Percentiles rank a stretch among this genome's conserved stretches.
These are phyloP conservation scores for Boletus calvinii DNA, from an alignment of 1,284 basidiomycete species.

Conservation along the genomic window DNA sequence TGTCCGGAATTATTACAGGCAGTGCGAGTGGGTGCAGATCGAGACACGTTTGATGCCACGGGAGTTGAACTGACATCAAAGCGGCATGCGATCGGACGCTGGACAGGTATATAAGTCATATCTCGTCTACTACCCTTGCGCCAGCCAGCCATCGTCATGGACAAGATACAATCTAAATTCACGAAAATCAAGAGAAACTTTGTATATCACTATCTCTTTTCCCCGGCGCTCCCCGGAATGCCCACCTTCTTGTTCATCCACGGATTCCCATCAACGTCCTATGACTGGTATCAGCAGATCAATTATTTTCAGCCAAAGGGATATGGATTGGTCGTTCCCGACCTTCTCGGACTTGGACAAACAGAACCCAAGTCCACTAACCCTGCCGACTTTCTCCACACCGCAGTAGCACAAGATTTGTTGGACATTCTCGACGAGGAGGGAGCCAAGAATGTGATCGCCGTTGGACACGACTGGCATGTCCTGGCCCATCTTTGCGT, in stretches of 20 bases:
- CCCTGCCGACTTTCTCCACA: conserved; percentile 39
- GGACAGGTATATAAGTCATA: conserved; percentile 13
- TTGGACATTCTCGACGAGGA: conserved; percentile 46
- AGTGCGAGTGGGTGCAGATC: conserved; percentile 19
- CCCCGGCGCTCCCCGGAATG: conserved; percentile 25
- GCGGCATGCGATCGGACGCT: conserved; percentile 15
- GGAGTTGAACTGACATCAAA: conserved; percentile 16
- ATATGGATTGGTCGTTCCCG: conserved; percentile 48
- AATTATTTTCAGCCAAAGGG: conserved; percentile 43
- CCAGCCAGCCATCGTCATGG: conserved; percentile 21
- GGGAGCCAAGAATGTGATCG: conserved; percentile 34
- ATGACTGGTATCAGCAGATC: conserved; percentile 47
- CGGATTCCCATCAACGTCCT: conserved; percentile 45
- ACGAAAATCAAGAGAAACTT: conserved; percentile 29
- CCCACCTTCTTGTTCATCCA: conserved; percentile 46
- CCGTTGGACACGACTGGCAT: conserved; percentile 49
- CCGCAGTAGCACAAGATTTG: conserved; percentile 39
- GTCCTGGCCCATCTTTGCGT: not conserved
- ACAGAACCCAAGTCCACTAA: conserved; percentile 45
- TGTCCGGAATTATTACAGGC: conserved; percentile 10
- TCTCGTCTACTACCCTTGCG: not conserved
- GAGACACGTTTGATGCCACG: conserved; percentile 21
- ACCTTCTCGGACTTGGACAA: conserved; percentile 49
- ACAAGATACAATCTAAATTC: conserved; percentile 25
- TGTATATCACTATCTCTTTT: conserved; percentile 34